These are phyloP conservation scores for Chaetomium globosum DNA, from an alignment of 2,329 filamentous ascomycete genomes.

Conservation along the genomic window DNA sequence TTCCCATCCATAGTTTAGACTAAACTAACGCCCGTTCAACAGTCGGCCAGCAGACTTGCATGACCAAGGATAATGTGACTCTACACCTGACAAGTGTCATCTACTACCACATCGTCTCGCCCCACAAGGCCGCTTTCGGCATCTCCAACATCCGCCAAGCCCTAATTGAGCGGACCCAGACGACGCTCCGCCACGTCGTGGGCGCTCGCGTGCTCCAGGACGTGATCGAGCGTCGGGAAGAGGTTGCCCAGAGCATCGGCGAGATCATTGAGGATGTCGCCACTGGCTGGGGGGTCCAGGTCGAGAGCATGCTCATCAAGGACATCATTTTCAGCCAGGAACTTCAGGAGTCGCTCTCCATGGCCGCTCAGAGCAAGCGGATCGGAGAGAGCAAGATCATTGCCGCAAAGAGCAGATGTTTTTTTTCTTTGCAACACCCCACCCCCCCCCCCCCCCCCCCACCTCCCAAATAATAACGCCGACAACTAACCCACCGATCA, in stretches of 20 bases:
- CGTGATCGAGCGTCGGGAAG: conserved; percentile 96
- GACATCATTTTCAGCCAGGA: conserved; percentile 97
- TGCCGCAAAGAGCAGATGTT: conserved; percentile 84
- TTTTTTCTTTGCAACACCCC: too few relatives aligned
- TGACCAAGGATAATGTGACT: conserved; percentile 99
- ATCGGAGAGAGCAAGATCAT: conserved; percentile 99
- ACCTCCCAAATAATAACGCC: background rate
- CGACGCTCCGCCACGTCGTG: conserved; percentile 93
- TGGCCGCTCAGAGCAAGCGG: conserved; percentile 98
- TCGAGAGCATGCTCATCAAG: conserved; percentile 99
- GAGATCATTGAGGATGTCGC: conserved; percentile 98
- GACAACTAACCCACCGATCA: background rate
- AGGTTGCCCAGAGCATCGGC: conserved; percentile 90
- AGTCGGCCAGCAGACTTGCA: conserved; percentile 93
- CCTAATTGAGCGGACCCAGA: conserved; percentile 97
- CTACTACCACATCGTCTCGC: conserved; percentile 96
- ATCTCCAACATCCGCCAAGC: conserved; percentile 93
- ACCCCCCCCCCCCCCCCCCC: too few relatives aligned
- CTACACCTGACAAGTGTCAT: conserved; percentile 93
- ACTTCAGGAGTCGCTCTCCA: conserved; percentile 91
- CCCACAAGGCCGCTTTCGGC: conserved; percentile 96
- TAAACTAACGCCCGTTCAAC: background rate
- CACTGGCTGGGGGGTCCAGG: conserved; percentile 88
- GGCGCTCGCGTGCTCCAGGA: conserved; percentile 95
- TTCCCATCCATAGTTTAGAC: background rate